Percentiles rank a stretch among this genome's conserved stretches.
Conservation (phyloP, 208 protist genomes). For the Wallacemonas sp. region DNA sequence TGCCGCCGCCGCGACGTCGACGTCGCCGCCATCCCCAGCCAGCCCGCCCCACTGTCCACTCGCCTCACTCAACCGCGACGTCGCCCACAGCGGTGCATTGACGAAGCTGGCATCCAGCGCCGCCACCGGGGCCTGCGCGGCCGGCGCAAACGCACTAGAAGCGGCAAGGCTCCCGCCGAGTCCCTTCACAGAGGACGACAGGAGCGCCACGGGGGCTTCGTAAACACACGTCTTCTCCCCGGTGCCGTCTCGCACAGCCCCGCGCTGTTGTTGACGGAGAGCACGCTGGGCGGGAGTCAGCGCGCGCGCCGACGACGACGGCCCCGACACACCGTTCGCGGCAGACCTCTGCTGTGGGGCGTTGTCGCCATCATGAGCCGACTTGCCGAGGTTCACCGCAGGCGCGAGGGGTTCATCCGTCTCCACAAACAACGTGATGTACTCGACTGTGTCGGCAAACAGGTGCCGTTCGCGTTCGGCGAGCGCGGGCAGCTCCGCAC, state of each 20-base stretch:
- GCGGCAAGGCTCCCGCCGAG: not conserved
- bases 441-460: constrained; percentile 60
- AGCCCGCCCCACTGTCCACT: no score
- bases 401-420: constrained; percentile 29
- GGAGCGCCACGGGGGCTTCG: not conserved
- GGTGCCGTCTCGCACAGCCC: not conserved
- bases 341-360: not conserved
- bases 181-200: not conserved
- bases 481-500: constrained; percentile 19
- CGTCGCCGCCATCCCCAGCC: not conserved
- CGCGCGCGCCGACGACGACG: not conserved
- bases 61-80: no score
- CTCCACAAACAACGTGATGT: constrained; percentile 54
- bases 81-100: no score
- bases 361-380: not conserved
- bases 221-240: constrained; percentile 2
- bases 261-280: not conserved
- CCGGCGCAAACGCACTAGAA: not conserved
- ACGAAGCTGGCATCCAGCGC: constrained; percentile 2
- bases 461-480: constrained; percentile 40
- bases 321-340: not conserved
- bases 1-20: not conserved
- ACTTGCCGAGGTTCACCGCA: no score
- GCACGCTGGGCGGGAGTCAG: not conserved
- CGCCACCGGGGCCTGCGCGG: not conserved